Evolutionary conservation across 495 filamentous ascomycete species (phyloP).

Genomic region (Podospora anserina): DNA sequence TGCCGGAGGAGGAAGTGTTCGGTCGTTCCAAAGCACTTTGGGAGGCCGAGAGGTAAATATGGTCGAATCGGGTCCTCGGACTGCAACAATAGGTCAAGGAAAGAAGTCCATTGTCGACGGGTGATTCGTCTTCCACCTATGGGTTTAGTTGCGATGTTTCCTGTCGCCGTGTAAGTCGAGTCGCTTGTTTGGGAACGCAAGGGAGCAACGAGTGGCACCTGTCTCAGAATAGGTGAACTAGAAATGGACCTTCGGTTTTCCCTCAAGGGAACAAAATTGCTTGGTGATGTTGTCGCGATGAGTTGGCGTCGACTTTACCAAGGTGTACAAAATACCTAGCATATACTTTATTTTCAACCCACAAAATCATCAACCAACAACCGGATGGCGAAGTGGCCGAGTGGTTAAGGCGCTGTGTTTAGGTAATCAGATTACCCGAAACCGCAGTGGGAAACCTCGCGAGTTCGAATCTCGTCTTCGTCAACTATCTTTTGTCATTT

Average conservation of each 20-base stretch:
- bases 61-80: neutral
- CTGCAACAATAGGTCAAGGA: neutral
- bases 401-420: neutral
- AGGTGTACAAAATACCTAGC: neutral
- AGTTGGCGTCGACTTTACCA: neutral
- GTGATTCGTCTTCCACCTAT: neutral
- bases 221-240: neutral
- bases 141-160: neutral
- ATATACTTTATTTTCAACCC: neutral
- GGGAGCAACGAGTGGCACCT: neutral
- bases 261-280: neutral
- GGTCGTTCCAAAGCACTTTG: neutral
- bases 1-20: neutral
- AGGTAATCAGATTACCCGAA: neutral
- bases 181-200: neutral
- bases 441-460: constrained; percentile 8
- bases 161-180: neutral
- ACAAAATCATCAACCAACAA: neutral
- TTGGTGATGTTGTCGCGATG: neutral
- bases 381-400: neutral
- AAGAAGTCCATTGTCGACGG: neutral
- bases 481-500: neutral
- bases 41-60: neutral
- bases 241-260: neutral
- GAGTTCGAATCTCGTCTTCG: constrained; percentile 10